Base-by-base conservation (phyloP, 768 basidiomycete genomes). In the Panus rudis region DNA sequence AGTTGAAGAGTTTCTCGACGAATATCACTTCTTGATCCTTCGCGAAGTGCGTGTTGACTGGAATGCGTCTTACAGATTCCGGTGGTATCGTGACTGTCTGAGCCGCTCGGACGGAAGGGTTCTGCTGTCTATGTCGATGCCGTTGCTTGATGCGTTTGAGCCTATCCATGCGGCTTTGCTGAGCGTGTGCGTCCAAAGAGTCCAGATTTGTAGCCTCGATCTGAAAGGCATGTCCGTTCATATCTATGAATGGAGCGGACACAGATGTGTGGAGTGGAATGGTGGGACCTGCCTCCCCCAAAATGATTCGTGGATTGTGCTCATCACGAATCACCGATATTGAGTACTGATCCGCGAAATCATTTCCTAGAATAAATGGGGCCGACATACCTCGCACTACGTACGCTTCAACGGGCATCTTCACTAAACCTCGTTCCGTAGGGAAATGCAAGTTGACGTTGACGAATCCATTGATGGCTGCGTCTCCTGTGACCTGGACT, bases 401-500 rank as follows among this genome's bases (percentile, higher is more conserved):
- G 25, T 53, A 53, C 1, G 50, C 52, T 23, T 53, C 52, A 3
- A 45, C 39, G 2, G 25, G 47, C 2, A 66, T 22, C 37, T 52
- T 43, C 1, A 67, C 54, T 0, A 47, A 44, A 1, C 61, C 57
- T 8, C 46, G 47, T 8, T 47, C 8, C 4, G 60, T 60, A 14
- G 52, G 28, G 37, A 64, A 59, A 25, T 25, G 46, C 4, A 67
- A 19, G n/a, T 56, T 49, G 0, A 67, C 11, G 14, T 17, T 42
- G 0, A 65, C 52, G 39, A 48, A 68, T 0, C 61, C 60, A 13
- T 41, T 45, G 6, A 67, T 63, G 0, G 44, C 38, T 8, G 54
- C 47, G 1, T 41, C 53, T 0, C 61, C 62, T 0, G 65, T 66
- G 1, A 66, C 58, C 49, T 67, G 64, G 11, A 62, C 47, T 0